Base-by-base conservation (phyloP, 2,329 filamentous ascomycete species). In the Botrytis tulipae region DNA sequence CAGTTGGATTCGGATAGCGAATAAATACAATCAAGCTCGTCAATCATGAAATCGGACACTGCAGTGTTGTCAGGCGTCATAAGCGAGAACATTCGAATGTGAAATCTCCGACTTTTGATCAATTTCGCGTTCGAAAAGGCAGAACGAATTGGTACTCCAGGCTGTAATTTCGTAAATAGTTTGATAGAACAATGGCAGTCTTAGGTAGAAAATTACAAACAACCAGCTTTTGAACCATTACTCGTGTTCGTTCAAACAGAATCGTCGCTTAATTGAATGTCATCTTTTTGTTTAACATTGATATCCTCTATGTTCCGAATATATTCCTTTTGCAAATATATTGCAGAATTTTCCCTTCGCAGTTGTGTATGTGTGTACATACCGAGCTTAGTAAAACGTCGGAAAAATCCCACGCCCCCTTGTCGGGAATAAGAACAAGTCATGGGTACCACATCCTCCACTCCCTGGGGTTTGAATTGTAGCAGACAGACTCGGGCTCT, bases 1-100 rank as follows among this genome's bases (percentile, higher is more conserved):
- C 71, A 73, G 20, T 72, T 72, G 37, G 70, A 72, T 40, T 48
- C 71, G 32, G 72, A 54, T 44, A 61, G 46, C 44, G 51, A 73
- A n/a, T 68, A 57, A 44, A 57, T 25, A 57, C 48, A 68, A 66
- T 32, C 16, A 68, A 25, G 18, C 37, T 68, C 48, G 4, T 12
- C 37, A 20, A 51, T 67, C 18, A 16, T 22, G 66, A n/a, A 25
- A 32, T 7, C 10, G 40, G 20, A 68, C 48, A 40, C 1, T 57
- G 35, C 25, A 12, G 25, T 29, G n/a, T 68, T 57, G 35, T 35
- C 20, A 25, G 29, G 18, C 8, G n/a, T 25, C 18, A 57, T 18
- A 18, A 18, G n/a, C 14, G n/a, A 16, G 51, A 57, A 57, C 25
- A 40, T 6, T 40, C 37, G 0, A 35, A 14, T 3, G 22, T 6